phyloP scores from a whole-genome alignment of 1,284 basidiomycete genomes.

The Ustanciosporium gigantosporum region DNA sequence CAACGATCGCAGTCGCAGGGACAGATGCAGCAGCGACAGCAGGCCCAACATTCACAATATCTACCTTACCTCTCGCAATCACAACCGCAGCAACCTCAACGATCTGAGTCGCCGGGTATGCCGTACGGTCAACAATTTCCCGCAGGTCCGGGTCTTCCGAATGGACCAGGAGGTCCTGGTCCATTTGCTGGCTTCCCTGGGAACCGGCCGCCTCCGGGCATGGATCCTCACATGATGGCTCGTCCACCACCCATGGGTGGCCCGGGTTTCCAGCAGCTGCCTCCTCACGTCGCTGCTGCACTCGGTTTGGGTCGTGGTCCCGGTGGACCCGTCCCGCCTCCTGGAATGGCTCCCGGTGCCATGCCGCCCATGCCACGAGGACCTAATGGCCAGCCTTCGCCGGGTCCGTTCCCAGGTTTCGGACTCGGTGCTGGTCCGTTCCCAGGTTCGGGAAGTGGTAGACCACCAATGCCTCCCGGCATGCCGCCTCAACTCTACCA shows the following conservation, averaged over 20 bases:
- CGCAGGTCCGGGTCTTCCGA: no score
- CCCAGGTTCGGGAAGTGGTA: slow-evolving; percentile 23
- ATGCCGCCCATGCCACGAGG: no score
- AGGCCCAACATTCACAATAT: neutral
- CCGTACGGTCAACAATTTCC: slow-evolving; percentile 5
- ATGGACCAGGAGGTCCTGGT: slow-evolving; percentile 13
- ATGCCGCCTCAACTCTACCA: slow-evolving; percentile 53
- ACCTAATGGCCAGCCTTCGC: slow-evolving; percentile 15
- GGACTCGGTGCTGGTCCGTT: slow-evolving; percentile 8
- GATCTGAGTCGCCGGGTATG: slow-evolving; percentile 26
- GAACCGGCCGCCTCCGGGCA: slow-evolving; percentile 28
- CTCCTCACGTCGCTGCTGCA: slow-evolving; percentile 45
- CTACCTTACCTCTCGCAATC: neutral
- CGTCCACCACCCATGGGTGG: slow-evolving; percentile 37
- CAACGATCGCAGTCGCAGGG: slow-evolving; percentile 7
- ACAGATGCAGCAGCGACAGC: slow-evolving; percentile 16
- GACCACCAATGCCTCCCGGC: slow-evolving; percentile 25
- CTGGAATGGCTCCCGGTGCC: slow-evolving; percentile 35
- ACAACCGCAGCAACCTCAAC: slow-evolving; percentile 1
- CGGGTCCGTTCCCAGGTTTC: slow-evolving; percentile 27
- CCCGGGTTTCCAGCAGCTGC: slow-evolving; percentile 35
- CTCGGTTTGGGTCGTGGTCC: slow-evolving; percentile 24
- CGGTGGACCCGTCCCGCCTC: slow-evolving; percentile 34
- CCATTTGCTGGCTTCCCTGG: slow-evolving; percentile 24
- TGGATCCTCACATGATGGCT: slow-evolving; percentile 42